Conservation (phyloP, 352 stramenopile genomes). For the Plasmopara muralis region DNA sequence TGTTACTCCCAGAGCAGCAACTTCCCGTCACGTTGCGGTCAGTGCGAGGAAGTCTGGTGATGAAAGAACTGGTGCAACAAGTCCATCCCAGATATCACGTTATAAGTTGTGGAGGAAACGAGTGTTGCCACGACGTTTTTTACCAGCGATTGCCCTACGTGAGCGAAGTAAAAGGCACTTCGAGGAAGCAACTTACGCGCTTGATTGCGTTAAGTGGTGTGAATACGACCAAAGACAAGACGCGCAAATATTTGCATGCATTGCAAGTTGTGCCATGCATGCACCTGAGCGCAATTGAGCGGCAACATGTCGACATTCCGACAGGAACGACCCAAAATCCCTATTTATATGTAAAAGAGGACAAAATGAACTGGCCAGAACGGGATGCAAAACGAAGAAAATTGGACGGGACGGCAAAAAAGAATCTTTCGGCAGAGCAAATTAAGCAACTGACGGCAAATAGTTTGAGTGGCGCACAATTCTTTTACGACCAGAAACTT, state of each 20-base stretch:
- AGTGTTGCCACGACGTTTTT: conserved; percentile 38
- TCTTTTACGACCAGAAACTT: conserved; percentile 73
- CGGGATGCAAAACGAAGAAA: conserved; percentile 40
- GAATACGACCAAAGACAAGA: conserved; percentile 57
- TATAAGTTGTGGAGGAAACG: conserved; percentile 39
- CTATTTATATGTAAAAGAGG: conserved; percentile 37
- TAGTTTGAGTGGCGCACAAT: conserved; percentile 36
- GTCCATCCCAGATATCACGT: conserved; percentile 74
- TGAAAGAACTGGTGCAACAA: conserved; percentile 33
- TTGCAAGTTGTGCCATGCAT: conserved; percentile 48
- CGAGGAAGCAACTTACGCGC: conserved; percentile 56
- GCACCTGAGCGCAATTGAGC: conserved; percentile 21
- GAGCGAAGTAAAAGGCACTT: conserved; percentile 36
- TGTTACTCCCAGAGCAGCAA: conserved; percentile 54
- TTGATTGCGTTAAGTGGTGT: conserved; percentile 64
- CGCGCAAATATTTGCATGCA: conserved; percentile 75
- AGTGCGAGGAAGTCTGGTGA: conserved; percentile 17
- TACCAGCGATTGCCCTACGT: conserved; percentile 79
- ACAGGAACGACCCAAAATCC: conserved; percentile 68
- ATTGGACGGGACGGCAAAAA: conserved; percentile 12
- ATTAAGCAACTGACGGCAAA: conserved; percentile 56
- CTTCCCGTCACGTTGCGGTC: conserved; percentile 42
- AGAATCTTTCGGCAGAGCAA: conserved; percentile 48
- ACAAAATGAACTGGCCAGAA: conserved; percentile 16
- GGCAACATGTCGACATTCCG: conserved; percentile 48